phyloP scores from a whole-genome alignment of 768 basidiomycete species.

The Leccinellum luteum region DNA sequence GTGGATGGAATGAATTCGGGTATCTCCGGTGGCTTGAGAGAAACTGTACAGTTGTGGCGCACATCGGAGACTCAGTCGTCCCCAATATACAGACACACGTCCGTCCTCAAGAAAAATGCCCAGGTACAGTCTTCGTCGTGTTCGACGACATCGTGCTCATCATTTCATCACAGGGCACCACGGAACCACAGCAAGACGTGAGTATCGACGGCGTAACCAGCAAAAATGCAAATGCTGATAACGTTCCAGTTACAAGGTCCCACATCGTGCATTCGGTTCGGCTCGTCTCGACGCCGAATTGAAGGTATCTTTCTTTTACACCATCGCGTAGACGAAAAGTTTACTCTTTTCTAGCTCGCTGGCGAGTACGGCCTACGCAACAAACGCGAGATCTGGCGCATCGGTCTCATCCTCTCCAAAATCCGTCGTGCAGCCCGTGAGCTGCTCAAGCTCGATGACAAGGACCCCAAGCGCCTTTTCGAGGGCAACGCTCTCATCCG shows the following conservation, averaged over 20 bases:
- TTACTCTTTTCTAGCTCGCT: conserved; percentile 65
- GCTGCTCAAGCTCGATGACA: conserved; percentile 98
- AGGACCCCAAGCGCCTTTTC: conserved; percentile 99
- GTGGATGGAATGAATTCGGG: conserved; percentile 38
- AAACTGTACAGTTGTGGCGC: conserved; percentile 66
- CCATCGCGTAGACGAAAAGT: neutral
- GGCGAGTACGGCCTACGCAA: conserved; percentile 99
- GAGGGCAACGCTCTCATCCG: conserved; percentile 97
- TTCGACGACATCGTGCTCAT: conserved; percentile 26
- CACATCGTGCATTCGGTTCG: conserved; percentile 93
- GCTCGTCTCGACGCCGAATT: conserved; percentile 99
- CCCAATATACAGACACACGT: conserved; percentile 33
- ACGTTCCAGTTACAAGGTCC: conserved; percentile 91
- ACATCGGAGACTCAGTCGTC: conserved; percentile 27
- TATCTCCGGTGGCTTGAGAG: conserved; percentile 61
- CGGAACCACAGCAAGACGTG: conserved; percentile 94
- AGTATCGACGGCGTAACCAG: conserved; percentile 78
- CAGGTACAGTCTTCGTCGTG: conserved; percentile 53
- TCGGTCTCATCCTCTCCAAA: conserved; percentile 96
- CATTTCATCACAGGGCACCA: conserved; percentile 61
- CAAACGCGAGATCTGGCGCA: conserved; percentile 99
- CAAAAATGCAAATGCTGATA: conserved; percentile 48
- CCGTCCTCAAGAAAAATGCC: conserved; percentile 76
- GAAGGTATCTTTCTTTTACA: conserved; percentile 57
- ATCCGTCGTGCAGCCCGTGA: conserved; percentile 99